These are phyloP conservation scores for Crithidia acanthocephali DNA, from an alignment of 208 protist genomes.

Conservation along the genomic window DNA sequence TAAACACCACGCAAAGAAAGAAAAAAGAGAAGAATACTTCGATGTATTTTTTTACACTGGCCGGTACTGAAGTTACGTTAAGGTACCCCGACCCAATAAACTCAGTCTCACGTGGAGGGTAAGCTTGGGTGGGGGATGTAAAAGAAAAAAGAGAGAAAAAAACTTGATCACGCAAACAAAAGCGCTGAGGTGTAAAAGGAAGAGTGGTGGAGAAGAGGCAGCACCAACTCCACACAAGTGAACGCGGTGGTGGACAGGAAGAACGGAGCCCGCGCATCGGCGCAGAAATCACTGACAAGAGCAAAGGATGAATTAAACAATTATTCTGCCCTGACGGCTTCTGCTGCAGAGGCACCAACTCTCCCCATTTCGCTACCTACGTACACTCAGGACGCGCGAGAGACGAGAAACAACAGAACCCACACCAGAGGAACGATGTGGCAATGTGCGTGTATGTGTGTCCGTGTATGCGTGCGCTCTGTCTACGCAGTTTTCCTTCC, in stretches of 20 bases:
- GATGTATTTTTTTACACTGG: not conserved
- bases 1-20: constrained; percentile 1
- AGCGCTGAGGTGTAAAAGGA: not conserved
- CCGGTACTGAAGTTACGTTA: not conserved
- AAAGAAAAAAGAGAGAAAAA: not conserved
- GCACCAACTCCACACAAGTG: not conserved
- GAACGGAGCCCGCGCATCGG: not conserved
- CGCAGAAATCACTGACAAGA: not conserved
- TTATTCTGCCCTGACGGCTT: not conserved
- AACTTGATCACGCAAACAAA: no score
- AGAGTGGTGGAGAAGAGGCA: not conserved
- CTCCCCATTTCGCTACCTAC: not conserved
- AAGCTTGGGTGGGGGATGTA: not conserved
- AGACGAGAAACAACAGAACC: no score
- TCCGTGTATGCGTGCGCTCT: no score
- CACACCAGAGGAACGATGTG: no score
- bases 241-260: not conserved
- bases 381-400: no score
- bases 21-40: not conserved
- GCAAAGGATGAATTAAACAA: not conserved
- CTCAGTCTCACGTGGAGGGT: constrained; percentile 1
- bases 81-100: not conserved
- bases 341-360: not conserved
- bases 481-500: not conserved
- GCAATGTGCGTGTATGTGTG: no score